Evolutionary conservation across 148 eudicot genomes (phyloP), one percentile per base, ranked within the genome.

Genomic region (Rhododendron griersonianum): DNA sequence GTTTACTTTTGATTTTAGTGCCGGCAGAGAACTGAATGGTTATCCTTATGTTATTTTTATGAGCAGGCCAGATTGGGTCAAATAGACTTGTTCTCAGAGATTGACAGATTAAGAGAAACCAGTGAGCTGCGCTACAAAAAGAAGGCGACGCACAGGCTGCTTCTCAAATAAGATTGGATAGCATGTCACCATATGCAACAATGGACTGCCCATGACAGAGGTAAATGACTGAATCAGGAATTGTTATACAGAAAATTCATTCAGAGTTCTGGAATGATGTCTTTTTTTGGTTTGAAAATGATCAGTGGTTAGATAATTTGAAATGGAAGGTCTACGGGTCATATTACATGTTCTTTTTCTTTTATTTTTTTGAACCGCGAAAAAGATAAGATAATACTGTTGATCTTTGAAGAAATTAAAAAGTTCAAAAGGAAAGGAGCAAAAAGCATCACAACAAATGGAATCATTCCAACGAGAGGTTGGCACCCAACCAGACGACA

Each of bases 61-160:
- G 81, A 69, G 83, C 96, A 95, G 94, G 94, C 94, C 45, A 92
- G 94, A 81, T 86, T 96, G 87, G 94, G 94, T 5, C 92, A 93
- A 81, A 95, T 95, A 91, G 97, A 96, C 81, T 90, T 95, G 63
- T 95, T 96, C 47, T 92, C 92, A 1, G 97, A 95, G 65, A 87
- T 67, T 25, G 95, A 93, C 81, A 94, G 93, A 28, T 81, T 93
- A 41, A 92, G 98, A 82, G 97, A 95, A 89, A 96, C 96, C 5
- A 91, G 99, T 25, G 98, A 94, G 86, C 88, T 86, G 80, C 94
- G 96, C 16, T 96, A 96, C 89, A 96, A 95, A 86, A 96, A 95
- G 81, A 95, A 96, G 69, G 85, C 87, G 95, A 5, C 92, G 92
- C 19, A 92, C 89, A 1, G 90, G 99, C 25, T 93, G 94, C 47